A percentile compares a stretch with the other conserved stretches of the same genome.
Conservation (phyloP, 371 early-diverging fungal genomes). For the Mortierella sp. region DNA sequence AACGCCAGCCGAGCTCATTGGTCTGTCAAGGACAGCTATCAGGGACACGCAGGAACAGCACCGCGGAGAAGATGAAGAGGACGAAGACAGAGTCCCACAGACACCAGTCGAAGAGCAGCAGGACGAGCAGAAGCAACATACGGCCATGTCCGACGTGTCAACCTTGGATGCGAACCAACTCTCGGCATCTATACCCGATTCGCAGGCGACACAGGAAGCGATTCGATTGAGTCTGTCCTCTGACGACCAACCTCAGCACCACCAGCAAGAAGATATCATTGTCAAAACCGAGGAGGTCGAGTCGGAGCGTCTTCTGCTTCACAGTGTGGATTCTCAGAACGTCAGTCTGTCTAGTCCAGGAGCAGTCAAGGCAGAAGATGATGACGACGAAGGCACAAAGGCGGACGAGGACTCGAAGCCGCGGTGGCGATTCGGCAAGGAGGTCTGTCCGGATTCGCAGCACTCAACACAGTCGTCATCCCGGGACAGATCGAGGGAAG, state of each 20-base stretch:
- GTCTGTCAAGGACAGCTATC: neutral
- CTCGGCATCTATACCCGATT: neutral
- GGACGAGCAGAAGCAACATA: neutral
- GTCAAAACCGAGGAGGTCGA: neutral
- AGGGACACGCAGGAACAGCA: neutral
- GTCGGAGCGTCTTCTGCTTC: neutral
- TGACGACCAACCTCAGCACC: neutral
- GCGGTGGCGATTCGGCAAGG: neutral
- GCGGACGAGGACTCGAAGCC: neutral
- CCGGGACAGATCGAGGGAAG: neutral
- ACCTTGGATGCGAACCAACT: neutral
- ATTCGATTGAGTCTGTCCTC: neutral
- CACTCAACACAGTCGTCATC: neutral
- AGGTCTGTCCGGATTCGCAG: constrained; percentile 8
- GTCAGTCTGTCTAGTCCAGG: neutral
- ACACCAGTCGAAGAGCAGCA: neutral
- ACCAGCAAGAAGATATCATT: neutral
- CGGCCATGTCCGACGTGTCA: constrained; percentile 16
- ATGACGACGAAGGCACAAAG: neutral
- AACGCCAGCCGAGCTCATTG: neutral
- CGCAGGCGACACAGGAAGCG: neutral
- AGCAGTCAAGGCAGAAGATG: neutral
- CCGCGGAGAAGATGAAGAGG: neutral
- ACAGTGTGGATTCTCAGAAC: neutral
- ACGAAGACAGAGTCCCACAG: neutral